Evolutionary conservation across 345 rosid genomes (phyloP), one percentile per base, ranked within the genome.

Genomic region (Boechera retrofracta): DNA sequence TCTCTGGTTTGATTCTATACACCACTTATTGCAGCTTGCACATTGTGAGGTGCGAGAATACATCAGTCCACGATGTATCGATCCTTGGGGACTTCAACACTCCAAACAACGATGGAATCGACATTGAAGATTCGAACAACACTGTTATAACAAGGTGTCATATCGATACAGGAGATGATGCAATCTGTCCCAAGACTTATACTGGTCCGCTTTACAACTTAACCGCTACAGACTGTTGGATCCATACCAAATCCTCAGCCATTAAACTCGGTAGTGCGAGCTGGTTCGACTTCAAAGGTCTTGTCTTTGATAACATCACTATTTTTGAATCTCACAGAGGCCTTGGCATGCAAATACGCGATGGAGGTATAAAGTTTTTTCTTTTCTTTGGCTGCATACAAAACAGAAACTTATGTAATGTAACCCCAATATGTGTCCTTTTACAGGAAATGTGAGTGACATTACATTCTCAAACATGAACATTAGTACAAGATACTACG

Each of bases 181-280:
- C 98, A 29, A 90, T 94, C 47, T 92, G 97, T 68, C 93, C 97
- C 0, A 94, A 94, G 85, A 94, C 98, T 3, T 89, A 71, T 60
- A 82, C 84, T 38, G 86, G 79, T 29, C 97, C 97, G 12, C 76
- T 92, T 18, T 77, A 85, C 73, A 90, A 92, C 83, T 85, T 94
- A 67, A 92, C 90, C 1, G 94, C 85, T 16, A 92, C 91, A n/a
- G 64, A 88, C 81, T 87, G 87, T 80, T 92, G 97, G 95, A 94
- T 94, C 39, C 84, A 90, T 18, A 92, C 98, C 16, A 94, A 94
- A 83, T 92, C 98, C 72, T 90, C 97, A 0, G 98, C 98, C 1
- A 90, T 94, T 83, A 94, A 94, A 81, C 85, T 94, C 28, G 98
- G 98, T n/a, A 94, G 98, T 11, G 97, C 95, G 32, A 92, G 92